Base-by-base conservation (phyloP, 345 rosid genomes). In the Brassica napus region DNA sequence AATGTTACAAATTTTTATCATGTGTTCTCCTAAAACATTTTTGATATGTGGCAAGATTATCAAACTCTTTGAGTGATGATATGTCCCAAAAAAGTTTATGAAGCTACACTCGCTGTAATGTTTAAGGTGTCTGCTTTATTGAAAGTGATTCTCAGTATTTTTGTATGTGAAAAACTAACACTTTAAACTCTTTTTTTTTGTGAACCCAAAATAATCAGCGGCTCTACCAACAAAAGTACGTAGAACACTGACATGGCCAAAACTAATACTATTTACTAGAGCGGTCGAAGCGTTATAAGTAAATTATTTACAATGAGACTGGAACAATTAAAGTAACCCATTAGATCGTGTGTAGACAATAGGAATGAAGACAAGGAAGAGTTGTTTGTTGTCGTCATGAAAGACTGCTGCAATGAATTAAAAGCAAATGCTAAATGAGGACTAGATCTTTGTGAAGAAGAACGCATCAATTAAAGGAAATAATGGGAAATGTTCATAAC, bases 401-500 rank as follows among this genome's bases (percentile, higher is more conserved):
- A 74, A 75, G 72, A 70, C 37, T 75, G 28, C 10, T 79, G 82
- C 72, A 81, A 81, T 57, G 76, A 81, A 81, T 70, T 70, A 75
- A 81, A 81, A 81, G 57, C 72, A 81, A 81, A 71, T 75, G 80
- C 80, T 75, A 75, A 81, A 81, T 23, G 44, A 75, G 54, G 80
- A 81, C 64, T 81, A 64, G 76, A 71, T 81, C 55, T 75, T 70
- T 64, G 79, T 70, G 62, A 70, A 80, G 76, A 64, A 70, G 76
- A 75, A 75, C 32, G 79, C 42, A 75, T 71, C 80, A 30, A 47
- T 21, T 12, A 70, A 71, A 69, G 73, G 83, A 81, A 75, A 75
- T 57, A 75, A 65, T 65, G 83, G 83, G 79, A 81, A 81, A 75
- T 76, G 49, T 81, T 75, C 34, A 75, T 23, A 58, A 42, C 73